Evolutionary conservation across 176 grass and related monocot genomes (phyloP), one percentile per base, ranked within the genome.

Genomic region (Poa annua): DNA sequence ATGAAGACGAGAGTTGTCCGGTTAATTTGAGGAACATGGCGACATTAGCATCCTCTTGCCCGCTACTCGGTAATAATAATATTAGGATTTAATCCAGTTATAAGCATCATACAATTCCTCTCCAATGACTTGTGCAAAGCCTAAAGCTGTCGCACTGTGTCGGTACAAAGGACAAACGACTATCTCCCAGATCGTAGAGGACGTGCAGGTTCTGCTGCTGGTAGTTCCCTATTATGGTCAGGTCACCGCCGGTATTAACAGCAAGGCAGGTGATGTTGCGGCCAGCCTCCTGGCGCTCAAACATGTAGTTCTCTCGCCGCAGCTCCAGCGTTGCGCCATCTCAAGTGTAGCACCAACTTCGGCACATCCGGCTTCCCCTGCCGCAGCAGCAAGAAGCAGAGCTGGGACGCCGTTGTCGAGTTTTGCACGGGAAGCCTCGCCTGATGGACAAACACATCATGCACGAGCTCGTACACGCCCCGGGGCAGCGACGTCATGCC

Each of bases 201-300:
- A 92, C 85, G 44, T 94, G 84, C 78, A 90, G 50, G 66, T 87
- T 92, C 61, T 92, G 91, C 62, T 94, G 89, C 44, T 97, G 94
- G 25, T 77, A 90, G 75, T 92, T 94, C 49, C 94, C 89, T 20
- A 94, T 83, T 6, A 87, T 75, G 11, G 87, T 81, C 32, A 75
- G 17, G 45, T 66, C 80, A 7, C 17, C 50, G 1, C 84, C 75
- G 3, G 55, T 0, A 39, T 81, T 76, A 29, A 92, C 20, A 22
- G 88, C 77, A 25, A 83, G 81, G 54, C 86, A 78, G 34, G 59
- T 79, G 7, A 65, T 3, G 62, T 11, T 50, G 9, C 11, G 2
- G 11, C 62, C 80, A 3, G 68, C 36, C 11, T 67, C 71, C 20
- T 76, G n/a, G 51, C 52, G 0, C 20, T 87, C 62, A 38, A 77